Conservation (phyloP, 495 filamentous ascomycete species). For the Extremus antarcticus region DNA sequence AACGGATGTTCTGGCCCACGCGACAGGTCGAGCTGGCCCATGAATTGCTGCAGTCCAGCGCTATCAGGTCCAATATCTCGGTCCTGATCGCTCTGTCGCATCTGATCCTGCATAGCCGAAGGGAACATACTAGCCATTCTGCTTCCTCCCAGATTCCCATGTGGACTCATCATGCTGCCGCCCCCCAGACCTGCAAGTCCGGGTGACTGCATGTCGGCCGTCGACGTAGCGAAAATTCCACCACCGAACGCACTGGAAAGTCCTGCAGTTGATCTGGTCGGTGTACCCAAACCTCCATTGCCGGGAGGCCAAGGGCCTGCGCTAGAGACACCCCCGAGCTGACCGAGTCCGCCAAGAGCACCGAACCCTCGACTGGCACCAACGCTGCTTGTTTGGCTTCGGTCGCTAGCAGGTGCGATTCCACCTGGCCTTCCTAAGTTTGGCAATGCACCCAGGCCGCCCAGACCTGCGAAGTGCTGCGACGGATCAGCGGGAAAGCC, state of each 20-base stretch:
- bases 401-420: constrained; percentile 58
- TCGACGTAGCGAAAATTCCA: constrained; percentile 52
- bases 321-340: constrained; percentile 21
- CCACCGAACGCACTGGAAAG: constrained; percentile 59
- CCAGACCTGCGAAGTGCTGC: constrained; percentile 26
- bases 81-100: constrained; percentile 40
- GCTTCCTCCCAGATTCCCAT: constrained; percentile 39
- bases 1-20: not conserved
- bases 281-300: constrained; percentile 54
- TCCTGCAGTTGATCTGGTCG: constrained; percentile 60
- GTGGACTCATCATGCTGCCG: constrained; percentile 36
- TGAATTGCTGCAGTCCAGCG: not conserved
- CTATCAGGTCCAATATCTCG: constrained; percentile 3
- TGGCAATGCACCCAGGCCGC: constrained; percentile 14
- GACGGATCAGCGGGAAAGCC: constrained; percentile 41
- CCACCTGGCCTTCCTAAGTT: constrained; percentile 20
- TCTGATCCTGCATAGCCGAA: constrained; percentile 76
- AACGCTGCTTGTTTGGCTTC: constrained; percentile 80
- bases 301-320: constrained; percentile 52
- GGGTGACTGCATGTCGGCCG: constrained; percentile 68
- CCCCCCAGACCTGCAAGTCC: constrained; percentile 48
- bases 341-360: constrained; percentile 48
- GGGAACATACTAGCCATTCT: constrained; percentile 85
- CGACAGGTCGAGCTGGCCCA: not conserved
- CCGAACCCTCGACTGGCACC: constrained; percentile 61